Evolutionary conservation across 164 flowering plant genomes (phyloP).

Genomic region (Piper longum): DNA sequence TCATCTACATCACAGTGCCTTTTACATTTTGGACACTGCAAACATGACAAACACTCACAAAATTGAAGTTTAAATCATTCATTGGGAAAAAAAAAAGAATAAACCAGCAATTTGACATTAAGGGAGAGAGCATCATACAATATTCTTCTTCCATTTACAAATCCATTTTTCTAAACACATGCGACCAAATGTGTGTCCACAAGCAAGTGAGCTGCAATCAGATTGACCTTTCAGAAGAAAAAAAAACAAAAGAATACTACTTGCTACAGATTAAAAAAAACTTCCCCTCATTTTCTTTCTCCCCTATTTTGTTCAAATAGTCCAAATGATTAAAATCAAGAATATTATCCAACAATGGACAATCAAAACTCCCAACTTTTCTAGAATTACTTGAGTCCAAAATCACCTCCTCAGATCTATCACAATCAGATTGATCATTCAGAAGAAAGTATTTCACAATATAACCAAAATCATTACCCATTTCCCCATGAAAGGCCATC

Average conservation of each 20-base stretch:
- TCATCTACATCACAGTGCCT: constrained; percentile 40
- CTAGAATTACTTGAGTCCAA: no score
- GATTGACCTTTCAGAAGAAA: not conserved
- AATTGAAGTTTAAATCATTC: not conserved
- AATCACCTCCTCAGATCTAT: no score
- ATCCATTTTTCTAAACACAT: constrained; percentile 73
- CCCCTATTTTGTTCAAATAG: no score
- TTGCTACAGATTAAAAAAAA: no score
- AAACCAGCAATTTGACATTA: not conserved
- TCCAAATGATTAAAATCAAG: no score
- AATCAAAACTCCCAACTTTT: no score
- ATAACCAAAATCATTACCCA: no score
- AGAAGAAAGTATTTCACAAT: no score
- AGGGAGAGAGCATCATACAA: constrained; percentile 28
- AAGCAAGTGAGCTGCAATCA: constrained; percentile 64
- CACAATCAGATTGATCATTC: no score
- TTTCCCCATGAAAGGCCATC: no score
- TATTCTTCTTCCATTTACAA: constrained; percentile 13
- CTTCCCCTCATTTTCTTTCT: no score
- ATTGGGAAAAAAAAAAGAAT: not conserved
- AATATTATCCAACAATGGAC: no score
- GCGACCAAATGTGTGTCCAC: constrained; percentile 79
- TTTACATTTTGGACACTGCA: constrained; percentile 85
- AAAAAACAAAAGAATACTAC: not conserved
- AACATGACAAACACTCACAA: not conserved